Evolutionary conservation across 2,329 filamentous ascomycete genomes (phyloP).

Genomic region (Claviceps sp.): DNA sequence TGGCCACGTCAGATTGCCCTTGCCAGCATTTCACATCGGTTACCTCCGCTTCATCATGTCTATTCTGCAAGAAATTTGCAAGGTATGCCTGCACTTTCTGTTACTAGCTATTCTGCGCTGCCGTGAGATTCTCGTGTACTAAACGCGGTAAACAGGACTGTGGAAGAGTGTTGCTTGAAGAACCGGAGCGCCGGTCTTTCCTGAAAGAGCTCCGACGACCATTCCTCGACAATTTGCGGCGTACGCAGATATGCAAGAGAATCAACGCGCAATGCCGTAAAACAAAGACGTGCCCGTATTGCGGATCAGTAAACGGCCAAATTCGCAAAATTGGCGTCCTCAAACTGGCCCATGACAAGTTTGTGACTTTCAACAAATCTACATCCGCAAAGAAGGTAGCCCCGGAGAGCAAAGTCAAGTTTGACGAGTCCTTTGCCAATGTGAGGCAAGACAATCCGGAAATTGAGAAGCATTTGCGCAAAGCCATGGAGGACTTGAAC

Average conservation of each 20-base stretch:
- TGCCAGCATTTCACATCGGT: constrained; percentile 91
- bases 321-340: constrained; percentile 88
- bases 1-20: constrained; percentile 76
- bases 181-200: constrained; percentile 63
- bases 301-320: constrained; percentile 71
- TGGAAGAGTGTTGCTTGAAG: constrained; percentile 67
- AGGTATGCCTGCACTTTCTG: constrained; percentile 25
- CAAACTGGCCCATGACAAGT: constrained; percentile 91
- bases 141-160: constrained; percentile 36
- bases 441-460: constrained; percentile 69
- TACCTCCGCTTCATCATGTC: constrained; percentile 89
- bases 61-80: constrained; percentile 92
- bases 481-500: constrained; percentile 89
- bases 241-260: constrained; percentile 72
- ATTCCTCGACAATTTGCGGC: constrained; percentile 73
- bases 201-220: constrained; percentile 71
- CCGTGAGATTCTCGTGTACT: not conserved
- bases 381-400: constrained; percentile 73
- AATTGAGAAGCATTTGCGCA: constrained; percentile 79
- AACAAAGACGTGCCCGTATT: constrained; percentile 71
- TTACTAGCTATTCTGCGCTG: not conserved
- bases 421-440: constrained; percentile 72
- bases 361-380: constrained; percentile 74
- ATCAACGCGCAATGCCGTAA: constrained; percentile 88
- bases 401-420: constrained; percentile 68